Conservation (phyloP, 805 yeast genomes). For the Starmerella bombicola region DNA sequence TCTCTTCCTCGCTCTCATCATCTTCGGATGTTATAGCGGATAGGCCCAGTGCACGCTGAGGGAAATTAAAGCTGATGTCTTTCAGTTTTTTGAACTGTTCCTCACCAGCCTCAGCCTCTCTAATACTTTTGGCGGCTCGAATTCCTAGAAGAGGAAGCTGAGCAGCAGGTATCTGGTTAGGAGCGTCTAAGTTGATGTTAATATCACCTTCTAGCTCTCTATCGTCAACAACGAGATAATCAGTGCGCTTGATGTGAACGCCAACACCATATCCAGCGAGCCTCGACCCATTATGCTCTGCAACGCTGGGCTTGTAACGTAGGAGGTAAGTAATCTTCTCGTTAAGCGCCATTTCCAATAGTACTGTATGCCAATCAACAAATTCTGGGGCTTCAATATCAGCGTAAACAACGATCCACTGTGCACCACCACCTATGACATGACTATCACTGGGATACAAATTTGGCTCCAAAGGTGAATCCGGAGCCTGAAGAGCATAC, state of each 20-base stretch:
- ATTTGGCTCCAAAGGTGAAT: constrained; percentile 11
- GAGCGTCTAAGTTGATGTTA: constrained; percentile 20
- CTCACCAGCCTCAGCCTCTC: background rate
- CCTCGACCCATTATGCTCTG: background rate
- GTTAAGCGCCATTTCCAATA: constrained; percentile 45
- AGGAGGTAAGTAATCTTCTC: constrained; percentile 65
- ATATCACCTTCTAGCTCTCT: constrained; percentile 29
- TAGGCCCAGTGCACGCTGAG: constrained; percentile 38
- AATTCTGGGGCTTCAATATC: constrained; percentile 42
- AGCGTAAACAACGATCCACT: constrained; percentile 56
- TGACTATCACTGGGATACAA: constrained; percentile 48
- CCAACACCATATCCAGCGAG: constrained; percentile 54
- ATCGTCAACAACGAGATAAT: constrained; percentile 54
- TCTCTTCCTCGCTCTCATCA: constrained; percentile 20
- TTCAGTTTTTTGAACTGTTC: constrained; percentile 7
- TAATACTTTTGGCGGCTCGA: constrained; percentile 22
- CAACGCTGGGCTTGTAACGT: constrained; percentile 51
- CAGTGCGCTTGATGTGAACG: constrained; percentile 51
- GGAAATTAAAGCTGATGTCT: constrained; percentile 40
- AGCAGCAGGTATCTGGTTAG: constrained; percentile 11
- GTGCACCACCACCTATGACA: constrained; percentile 43
- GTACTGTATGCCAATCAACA: constrained; percentile 42
- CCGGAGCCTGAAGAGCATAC: constrained; percentile 52
- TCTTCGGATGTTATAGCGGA: constrained; percentile 24
- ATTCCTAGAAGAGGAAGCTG: constrained; percentile 9